phyloP scores from a whole-genome alignment of 176 grass and related monocot genomes.

The Paspalum vaginatum region DNA sequence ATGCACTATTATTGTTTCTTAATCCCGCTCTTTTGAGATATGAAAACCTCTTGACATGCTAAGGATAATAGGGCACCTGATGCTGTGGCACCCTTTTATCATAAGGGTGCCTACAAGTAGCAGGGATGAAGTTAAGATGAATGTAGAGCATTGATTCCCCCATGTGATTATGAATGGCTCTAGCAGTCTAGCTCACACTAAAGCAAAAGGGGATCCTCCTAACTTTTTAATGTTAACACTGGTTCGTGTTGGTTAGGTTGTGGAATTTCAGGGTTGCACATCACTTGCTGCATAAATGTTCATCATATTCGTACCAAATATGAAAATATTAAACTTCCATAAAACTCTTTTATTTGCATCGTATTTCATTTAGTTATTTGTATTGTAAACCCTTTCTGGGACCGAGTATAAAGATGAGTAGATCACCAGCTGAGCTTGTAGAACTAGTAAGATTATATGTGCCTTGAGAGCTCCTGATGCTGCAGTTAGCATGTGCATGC shows the following conservation, averaged over 20 bases:
- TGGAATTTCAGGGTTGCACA: not conserved
- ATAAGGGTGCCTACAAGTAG: not conserved
- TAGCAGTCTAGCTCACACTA: not conserved
- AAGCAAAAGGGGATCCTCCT: slow-evolving; percentile 9
- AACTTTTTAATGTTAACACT: not conserved
- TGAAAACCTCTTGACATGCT: not conserved
- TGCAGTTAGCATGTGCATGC: slow-evolving; percentile 1
- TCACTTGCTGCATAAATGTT: not conserved
- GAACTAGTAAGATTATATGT: not conserved
- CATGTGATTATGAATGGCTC: not conserved
- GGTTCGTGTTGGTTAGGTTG: slow-evolving; percentile 8
- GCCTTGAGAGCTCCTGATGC: slow-evolving; percentile 7
- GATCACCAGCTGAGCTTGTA: not conserved
- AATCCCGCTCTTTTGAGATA: slow-evolving; percentile 15
- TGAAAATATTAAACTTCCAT: not conserved
- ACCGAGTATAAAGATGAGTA: not conserved
- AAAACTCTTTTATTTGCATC: not conserved
- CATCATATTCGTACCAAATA: not conserved
- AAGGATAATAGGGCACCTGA: not conserved
- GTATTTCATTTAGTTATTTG: not conserved
- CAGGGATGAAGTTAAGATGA: not conserved
- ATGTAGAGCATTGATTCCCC: not conserved
- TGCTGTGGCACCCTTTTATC: not conserved
- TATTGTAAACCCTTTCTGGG: not conserved
- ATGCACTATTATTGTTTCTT: not conserved